Conservation (phyloP, 1,284 basidiomycete genomes). For the Cystobasidium pallidum region DNA sequence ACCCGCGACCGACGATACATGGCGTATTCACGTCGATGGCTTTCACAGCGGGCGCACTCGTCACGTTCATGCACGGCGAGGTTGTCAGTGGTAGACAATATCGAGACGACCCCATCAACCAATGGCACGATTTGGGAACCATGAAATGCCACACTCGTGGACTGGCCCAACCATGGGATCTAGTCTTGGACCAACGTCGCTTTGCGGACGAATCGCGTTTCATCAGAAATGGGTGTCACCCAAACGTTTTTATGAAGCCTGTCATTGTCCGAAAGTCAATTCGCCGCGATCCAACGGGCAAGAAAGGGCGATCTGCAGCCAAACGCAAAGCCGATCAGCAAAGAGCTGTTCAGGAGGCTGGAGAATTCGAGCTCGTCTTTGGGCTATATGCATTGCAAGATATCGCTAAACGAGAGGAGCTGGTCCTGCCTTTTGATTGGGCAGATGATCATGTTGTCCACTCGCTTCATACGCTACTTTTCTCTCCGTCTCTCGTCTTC, state of each 20-base stretch:
- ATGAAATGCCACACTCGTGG: slow-evolving; percentile 74
- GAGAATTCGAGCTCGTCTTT: slow-evolving; percentile 67
- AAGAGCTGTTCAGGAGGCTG: slow-evolving; percentile 46
- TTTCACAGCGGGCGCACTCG: slow-evolving; percentile 57
- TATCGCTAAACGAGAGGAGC: slow-evolving; percentile 78
- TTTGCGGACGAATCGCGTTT: slow-evolving; percentile 76
- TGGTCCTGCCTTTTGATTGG: slow-evolving; percentile 95
- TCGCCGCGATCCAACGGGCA: slow-evolving; percentile 19
- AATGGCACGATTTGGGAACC: slow-evolving; percentile 61
- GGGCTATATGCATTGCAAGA: slow-evolving; percentile 81
- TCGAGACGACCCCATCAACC: slow-evolving; percentile 61
- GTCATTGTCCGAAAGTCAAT: slow-evolving; percentile 63
- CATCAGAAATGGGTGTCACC: slow-evolving; percentile 80
- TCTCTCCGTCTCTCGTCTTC: slow-evolving; percentile 55
- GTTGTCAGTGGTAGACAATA: slow-evolving; percentile 56
- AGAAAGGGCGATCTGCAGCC: slow-evolving; percentile 24
- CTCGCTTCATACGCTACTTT: slow-evolving; percentile 70
- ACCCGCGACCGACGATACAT: slow-evolving; percentile 57
- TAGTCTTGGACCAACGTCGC: slow-evolving; percentile 80
- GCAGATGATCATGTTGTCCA: slow-evolving; percentile 89
- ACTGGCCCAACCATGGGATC: slow-evolving; percentile 74
- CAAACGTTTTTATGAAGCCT: slow-evolving; percentile 83
- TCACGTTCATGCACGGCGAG: slow-evolving; percentile 56
- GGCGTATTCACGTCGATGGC: slow-evolving; percentile 57
- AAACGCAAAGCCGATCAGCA: slow-evolving; percentile 38